These are phyloP conservation scores for Cystobasidium ongulense DNA, from an alignment of 768 basidiomycete species.

Conservation along the genomic window DNA sequence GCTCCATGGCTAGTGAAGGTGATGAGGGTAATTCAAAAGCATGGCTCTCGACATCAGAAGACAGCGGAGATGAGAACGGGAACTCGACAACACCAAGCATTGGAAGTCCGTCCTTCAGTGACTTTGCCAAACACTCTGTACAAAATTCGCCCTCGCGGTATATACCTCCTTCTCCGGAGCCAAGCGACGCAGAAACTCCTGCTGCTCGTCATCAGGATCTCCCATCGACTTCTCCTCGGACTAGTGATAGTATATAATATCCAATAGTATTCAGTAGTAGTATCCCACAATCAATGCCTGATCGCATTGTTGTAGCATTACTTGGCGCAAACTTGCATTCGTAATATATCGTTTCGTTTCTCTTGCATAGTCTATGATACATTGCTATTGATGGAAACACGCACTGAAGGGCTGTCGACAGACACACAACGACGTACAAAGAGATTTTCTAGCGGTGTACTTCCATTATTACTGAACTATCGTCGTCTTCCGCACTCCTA, in stretches of 20 bases:
- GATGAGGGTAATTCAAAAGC: conserved; percentile 8
- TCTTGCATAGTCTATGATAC: not conserved
- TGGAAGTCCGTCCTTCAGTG: not conserved
- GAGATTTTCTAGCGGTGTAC: not conserved
- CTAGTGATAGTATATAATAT: not conserved
- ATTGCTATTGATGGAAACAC: not conserved
- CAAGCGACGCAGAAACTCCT: conserved; percentile 25
- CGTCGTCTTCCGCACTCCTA: not conserved
- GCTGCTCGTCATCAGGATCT: not conserved
- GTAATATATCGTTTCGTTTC: not conserved
- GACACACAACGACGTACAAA: not conserved
- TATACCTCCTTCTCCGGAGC: conserved; percentile 13
- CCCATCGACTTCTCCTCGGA: not conserved
- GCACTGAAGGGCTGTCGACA: not conserved
- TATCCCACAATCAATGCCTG: not conserved
- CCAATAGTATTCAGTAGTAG: not conserved
- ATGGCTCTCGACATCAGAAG: conserved; percentile 26
- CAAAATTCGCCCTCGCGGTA: not conserved
- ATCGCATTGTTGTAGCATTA: not conserved
- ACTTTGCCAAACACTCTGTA: not conserved
- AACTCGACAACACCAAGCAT: not conserved
- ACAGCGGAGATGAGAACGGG: conserved; percentile 1
- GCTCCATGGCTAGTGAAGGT: not conserved
- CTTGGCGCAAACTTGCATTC: not conserved
- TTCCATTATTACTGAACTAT: not conserved